Evolutionary conservation across 1,284 basidiomycete genomes (phyloP).

Genomic region (Leccinum pachyderme): DNA sequence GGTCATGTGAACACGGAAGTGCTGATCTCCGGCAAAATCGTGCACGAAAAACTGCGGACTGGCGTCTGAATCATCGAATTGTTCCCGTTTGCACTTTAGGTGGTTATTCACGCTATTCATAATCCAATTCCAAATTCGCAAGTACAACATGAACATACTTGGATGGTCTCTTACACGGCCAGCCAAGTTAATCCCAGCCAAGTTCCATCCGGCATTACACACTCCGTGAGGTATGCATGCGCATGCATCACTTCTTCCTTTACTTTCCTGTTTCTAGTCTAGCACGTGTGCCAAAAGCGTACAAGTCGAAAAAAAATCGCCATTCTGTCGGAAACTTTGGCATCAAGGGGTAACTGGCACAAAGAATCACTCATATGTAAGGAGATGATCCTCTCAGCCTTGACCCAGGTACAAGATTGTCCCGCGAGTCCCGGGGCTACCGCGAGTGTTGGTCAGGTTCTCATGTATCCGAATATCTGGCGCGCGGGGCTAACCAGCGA

Average conservation of each 20-base stretch:
- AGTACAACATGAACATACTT: neutral
- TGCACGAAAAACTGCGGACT: neutral
- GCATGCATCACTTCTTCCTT: neutral
- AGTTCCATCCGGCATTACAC: neutral
- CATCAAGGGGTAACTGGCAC: neutral
- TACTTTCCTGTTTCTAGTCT: conserved; percentile 1
- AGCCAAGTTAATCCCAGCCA: neutral
- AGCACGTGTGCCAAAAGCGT: neutral
- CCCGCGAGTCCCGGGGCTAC: conserved; percentile 3
- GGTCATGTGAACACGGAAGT: conserved; percentile 4
- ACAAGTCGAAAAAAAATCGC: conserved; percentile 3
- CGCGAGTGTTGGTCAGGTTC: neutral
- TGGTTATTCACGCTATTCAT: neutral
- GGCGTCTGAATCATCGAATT: neutral
- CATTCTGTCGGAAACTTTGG: conserved; percentile 17
- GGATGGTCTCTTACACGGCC: conserved; percentile 18
- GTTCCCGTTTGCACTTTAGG: neutral
- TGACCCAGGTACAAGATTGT: conserved; percentile 12
- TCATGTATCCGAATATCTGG: conserved; percentile 11
- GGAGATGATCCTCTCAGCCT: conserved; percentile 6
- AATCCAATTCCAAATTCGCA: conserved; percentile 15
- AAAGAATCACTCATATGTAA: neutral
- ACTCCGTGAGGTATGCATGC: neutral
- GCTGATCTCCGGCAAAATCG: neutral
- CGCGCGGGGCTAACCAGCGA: neutral